phyloP scores from a whole-genome alignment of 2,329 filamentous ascomycete genomes.

The Cladosporium sp. region DNA sequence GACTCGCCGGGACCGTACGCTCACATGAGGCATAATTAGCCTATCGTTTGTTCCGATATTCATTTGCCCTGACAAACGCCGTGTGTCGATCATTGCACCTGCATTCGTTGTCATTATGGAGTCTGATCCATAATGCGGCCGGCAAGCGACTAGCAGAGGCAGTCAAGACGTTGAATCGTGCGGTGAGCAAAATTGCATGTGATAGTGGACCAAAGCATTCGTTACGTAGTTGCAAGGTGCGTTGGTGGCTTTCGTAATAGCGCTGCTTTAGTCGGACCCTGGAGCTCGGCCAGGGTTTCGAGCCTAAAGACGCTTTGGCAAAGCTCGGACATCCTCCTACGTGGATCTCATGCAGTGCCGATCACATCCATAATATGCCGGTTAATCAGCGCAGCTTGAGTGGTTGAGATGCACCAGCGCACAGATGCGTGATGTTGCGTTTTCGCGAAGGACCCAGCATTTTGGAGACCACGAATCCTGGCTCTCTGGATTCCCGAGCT shows the following conservation, averaged over 20 bases:
- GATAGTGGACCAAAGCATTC: background rate
- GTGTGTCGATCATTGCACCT: background rate
- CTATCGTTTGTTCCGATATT: background rate
- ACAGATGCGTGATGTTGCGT: background rate
- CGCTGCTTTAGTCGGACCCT: background rate
- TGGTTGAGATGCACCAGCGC: background rate
- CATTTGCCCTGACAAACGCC: background rate
- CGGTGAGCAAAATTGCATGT: background rate
- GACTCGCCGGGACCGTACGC: background rate
- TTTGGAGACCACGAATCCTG: background rate
- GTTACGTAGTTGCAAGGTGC: background rate
- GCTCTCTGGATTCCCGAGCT: background rate
- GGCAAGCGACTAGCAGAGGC: background rate
- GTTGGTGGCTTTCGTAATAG: background rate
- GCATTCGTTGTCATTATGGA: background rate
- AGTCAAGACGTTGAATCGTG: background rate
- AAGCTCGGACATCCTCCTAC: background rate
- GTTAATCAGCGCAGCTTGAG: background rate
- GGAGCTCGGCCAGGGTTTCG: background rate
- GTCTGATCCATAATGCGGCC: background rate
- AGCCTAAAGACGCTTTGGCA: background rate
- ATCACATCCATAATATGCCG: background rate
- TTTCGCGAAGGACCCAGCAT: background rate
- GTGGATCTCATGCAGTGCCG: background rate
- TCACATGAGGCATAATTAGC: background rate